phyloP scores from a whole-genome alignment of 73 alveolate genomes.

The Paramecium sexaurelia region DNA sequence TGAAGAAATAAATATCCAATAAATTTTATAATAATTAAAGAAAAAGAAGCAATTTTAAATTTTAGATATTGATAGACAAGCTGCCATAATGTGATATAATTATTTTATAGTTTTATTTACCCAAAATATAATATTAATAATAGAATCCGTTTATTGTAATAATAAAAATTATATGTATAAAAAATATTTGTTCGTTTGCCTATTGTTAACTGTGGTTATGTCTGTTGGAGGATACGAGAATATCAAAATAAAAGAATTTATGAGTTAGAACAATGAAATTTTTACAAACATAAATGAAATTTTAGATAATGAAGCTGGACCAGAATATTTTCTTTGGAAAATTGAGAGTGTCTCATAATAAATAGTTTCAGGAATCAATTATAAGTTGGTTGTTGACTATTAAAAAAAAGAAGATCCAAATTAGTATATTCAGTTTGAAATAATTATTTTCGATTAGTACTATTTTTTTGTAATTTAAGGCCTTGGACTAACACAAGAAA shows the following conservation, averaged over 20 bases:
- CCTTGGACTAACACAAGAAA: conserved; percentile 6
- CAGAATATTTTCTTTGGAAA: background rate
- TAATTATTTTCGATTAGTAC: background rate
- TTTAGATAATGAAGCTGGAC: background rate
- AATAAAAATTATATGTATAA: background rate
- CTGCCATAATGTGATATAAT: background rate
- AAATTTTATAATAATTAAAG: background rate
- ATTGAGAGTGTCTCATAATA: background rate
- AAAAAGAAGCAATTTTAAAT: background rate
- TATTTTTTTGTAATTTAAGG: background rate
- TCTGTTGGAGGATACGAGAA: background rate
- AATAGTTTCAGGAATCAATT: conserved; percentile 1
- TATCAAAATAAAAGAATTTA: background rate
- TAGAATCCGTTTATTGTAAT: background rate
- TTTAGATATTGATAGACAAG: background rate
- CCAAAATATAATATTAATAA: background rate
- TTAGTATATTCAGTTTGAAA: background rate
- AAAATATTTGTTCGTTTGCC: background rate
- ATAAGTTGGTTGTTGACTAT: background rate
- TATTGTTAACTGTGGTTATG: background rate
- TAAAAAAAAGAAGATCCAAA: conserved; percentile 18
- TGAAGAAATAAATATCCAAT: background rate
- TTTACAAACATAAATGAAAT: background rate
- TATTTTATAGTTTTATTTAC: background rate
- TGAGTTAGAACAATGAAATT: background rate